These are phyloP conservation scores for Annona cherimola DNA, from an alignment of 164 flowering plant species.

Conservation along the genomic window DNA sequence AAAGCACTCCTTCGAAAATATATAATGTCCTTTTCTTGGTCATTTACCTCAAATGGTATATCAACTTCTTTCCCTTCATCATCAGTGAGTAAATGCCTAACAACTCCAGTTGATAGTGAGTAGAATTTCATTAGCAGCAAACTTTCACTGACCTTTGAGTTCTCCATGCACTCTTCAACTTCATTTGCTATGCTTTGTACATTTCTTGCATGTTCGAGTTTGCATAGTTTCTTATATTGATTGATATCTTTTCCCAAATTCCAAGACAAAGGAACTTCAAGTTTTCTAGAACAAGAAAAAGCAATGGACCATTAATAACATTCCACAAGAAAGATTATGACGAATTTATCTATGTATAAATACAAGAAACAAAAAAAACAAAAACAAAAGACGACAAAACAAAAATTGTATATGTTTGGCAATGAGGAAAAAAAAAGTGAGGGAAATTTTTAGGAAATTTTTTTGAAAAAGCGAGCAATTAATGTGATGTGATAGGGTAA, in stretches of 20 bases:
- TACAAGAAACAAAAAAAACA: background rate
- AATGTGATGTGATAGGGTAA: too few relatives aligned
- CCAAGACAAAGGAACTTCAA: slow-evolving; percentile 73
- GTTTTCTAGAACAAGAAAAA: slow-evolving; percentile 26
- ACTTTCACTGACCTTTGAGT: slow-evolving; percentile 66
- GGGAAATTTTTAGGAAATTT: too few relatives aligned
- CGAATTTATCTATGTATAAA: background rate
- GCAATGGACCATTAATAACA: background rate
- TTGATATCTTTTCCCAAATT: slow-evolving; percentile 23
- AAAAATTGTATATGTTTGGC: too few relatives aligned
- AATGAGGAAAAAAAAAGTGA: too few relatives aligned
- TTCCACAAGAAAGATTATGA: background rate
- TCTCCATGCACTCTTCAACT: slow-evolving; percentile 45
- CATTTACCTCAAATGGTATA: slow-evolving; percentile 81
- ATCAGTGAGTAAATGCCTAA: slow-evolving; percentile 55
- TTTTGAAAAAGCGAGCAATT: too few relatives aligned
- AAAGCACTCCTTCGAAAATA: slow-evolving; percentile 44
- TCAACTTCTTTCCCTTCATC: slow-evolving; percentile 53
- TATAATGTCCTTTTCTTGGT: slow-evolving; percentile 57
- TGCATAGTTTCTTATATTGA: slow-evolving; percentile 22
- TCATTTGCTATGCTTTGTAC: slow-evolving; percentile 13
- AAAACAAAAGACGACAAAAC: too few relatives aligned
- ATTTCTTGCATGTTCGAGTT: slow-evolving; percentile 14
- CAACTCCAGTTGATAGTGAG: slow-evolving; percentile 53
- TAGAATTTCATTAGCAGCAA: slow-evolving; percentile 79